These are phyloP conservation scores for Penicillium tannophilum DNA, from an alignment of 495 filamentous ascomycete genomes.

Conservation along the genomic window DNA sequence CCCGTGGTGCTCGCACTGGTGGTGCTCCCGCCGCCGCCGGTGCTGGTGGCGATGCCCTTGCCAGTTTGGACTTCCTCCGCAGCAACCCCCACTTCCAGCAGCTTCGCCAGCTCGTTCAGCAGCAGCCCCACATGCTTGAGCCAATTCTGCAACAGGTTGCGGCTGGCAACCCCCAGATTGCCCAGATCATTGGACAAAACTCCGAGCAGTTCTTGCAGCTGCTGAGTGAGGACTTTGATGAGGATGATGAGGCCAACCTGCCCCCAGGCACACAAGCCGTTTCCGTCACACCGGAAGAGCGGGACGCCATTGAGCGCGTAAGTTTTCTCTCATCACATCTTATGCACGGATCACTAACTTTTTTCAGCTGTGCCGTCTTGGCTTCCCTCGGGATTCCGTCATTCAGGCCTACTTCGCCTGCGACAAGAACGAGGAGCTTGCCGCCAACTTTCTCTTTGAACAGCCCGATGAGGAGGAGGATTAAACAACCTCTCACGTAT, in stretches of 20 bases:
- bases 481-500: constrained; percentile 23
- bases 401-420: constrained; percentile 99
- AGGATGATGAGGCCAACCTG: constrained; percentile 65
- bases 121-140: constrained; percentile 97
- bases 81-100: constrained; percentile 98
- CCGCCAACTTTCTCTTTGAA: constrained; percentile 97
- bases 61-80: constrained; percentile 91
- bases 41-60: constrained; percentile 60
- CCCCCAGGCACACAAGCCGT: constrained; percentile 90
- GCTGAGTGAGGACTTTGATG: constrained; percentile 74
- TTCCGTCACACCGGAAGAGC: constrained; percentile 90
- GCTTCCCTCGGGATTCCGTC: constrained; percentile 88
- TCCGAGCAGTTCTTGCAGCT: constrained; percentile 91
- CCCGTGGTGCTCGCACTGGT: constrained; percentile 47
- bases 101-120: constrained; percentile 92
- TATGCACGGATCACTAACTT: constrained; percentile 29
- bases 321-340: constrained; percentile 35
- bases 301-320: constrained; percentile 95
- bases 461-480: constrained; percentile 88
- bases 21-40: constrained; percentile 55
- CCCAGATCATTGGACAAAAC: constrained; percentile 83
- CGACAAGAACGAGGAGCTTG: constrained; percentile 98
- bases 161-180: constrained; percentile 93
- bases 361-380: constrained; percentile 80
- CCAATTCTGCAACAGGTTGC: constrained; percentile 95